Evolutionary conservation across 2,329 filamentous ascomycete species (phyloP), one percentile per base, ranked within the genome.

Genomic region (Epichloe sp.): DNA sequence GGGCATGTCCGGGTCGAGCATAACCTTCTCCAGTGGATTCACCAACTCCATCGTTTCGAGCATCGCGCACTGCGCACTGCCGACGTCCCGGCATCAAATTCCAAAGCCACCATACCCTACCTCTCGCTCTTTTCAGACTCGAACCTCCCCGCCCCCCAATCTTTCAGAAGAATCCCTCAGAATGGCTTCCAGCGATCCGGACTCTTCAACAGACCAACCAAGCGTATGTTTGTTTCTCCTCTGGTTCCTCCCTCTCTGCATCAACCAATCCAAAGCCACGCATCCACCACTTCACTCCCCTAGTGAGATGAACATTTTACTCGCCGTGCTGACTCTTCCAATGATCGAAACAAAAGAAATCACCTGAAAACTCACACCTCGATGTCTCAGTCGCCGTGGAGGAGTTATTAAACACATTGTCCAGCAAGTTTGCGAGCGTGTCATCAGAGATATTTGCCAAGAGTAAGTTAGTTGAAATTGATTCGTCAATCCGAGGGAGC

Each of bases 391-490:
- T 80, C 4, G 87, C 89, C 2, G 84, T 96, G 1, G 90, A 96
- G 59, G 88, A 95, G 41, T 77, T 96, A 3, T 73, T 96, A 4
- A 88, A 90, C 63, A 84, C 88, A 44, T 71, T 96, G 0, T 87
- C 86, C 48, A 84, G 80, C 66, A 95, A 95, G 65, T 95, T 95
- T 65, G 83, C 86, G 19, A 80, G 79, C 12, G 82, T 95, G 5
- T 94, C 88, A 8, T 85, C 81, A 53, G 90, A 95, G 68, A 84
- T 96, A 53, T 88, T 95, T 60, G 79, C 85, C 38, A 95, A 95
- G 70, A 87, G 89, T 95, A 68, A 65, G 83, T 71, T 34, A 8
- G 2, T 17, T 6, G 15, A 26, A 23, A 31, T 34, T 23, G 6
- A 31, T 34, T 41, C 8, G n/a, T 14, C 37, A 8, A n/a, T 12